These are phyloP conservation scores for Phaffomyces antillensis DNA, from an alignment of 805 yeast genomes.

Conservation along the genomic window DNA sequence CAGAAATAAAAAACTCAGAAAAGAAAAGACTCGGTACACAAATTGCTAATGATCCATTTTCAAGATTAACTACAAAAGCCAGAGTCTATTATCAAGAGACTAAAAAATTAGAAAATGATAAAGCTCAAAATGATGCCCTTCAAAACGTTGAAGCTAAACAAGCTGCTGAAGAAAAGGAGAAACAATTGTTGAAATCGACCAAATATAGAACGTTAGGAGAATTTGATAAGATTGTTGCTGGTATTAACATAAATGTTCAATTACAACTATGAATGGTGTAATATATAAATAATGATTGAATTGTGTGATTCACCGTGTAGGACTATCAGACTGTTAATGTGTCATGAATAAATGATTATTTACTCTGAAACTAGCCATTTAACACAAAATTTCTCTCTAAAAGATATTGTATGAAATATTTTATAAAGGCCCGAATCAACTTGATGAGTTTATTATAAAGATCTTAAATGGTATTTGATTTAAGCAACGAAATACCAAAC, in stretches of 20 bases:
- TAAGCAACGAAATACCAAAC: not conserved
- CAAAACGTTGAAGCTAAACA: constrained; percentile 34
- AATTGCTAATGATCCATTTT: constrained; percentile 67
- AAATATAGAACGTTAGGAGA: constrained; percentile 54
- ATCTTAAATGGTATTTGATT: too few relatives aligned
- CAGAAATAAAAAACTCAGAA: constrained; percentile 62
- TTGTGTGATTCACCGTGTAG: not conserved
- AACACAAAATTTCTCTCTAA: too few relatives aligned
- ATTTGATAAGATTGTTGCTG: constrained; percentile 43
- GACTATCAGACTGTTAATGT: too few relatives aligned
- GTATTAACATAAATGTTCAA: too few relatives aligned
- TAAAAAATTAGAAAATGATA: constrained; percentile 50
- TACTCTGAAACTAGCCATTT: too few relatives aligned
- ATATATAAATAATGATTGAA: constrained; percentile 30
- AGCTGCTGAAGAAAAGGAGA: constrained; percentile 39
- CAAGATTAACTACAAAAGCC: constrained; percentile 82
- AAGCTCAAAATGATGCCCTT: constrained; percentile 48
- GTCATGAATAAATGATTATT: too few relatives aligned
- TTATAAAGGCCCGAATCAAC: too few relatives aligned
- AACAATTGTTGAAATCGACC: constrained; percentile 38
- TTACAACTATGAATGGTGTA: constrained; percentile 24
- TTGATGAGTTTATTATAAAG: too few relatives aligned
- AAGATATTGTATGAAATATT: too few relatives aligned
- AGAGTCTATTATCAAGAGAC: constrained; percentile 63
- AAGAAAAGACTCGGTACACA: constrained; percentile 38